These are phyloP conservation scores for Zymoseptoria crescenta DNA, from an alignment of 2,329 filamentous ascomycete species.

Conservation along the genomic window DNA sequence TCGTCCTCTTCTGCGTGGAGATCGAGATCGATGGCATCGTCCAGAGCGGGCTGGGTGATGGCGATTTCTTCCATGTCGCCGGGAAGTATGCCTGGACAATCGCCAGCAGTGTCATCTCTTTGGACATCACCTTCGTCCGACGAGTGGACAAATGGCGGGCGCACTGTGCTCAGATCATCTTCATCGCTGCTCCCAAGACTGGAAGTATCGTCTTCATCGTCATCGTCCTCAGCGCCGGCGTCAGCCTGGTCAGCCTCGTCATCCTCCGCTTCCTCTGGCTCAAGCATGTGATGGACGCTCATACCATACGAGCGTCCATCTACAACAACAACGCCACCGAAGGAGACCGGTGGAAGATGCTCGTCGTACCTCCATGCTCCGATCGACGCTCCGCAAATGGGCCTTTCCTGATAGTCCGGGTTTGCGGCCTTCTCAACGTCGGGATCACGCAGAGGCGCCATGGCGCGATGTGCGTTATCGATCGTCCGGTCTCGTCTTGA, in stretches of 20 bases:
- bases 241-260: slow-evolving; percentile 39
- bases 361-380: slow-evolving; percentile 80
- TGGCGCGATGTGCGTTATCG: slow-evolving; percentile 19
- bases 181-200: slow-evolving; percentile 40
- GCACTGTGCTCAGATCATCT: slow-evolving; percentile 40
- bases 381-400: slow-evolving; percentile 82
- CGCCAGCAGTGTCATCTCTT: slow-evolving; percentile 39
- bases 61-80: slow-evolving; percentile 69
- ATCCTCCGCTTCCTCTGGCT: slow-evolving; percentile 51
- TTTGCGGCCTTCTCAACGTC: slow-evolving; percentile 46
- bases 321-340: slow-evolving; percentile 78
- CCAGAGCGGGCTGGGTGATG: slow-evolving; percentile 84
- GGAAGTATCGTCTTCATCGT: slow-evolving; percentile 24
- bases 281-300: slow-evolving; percentile 95
- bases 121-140: slow-evolving; percentile 16
- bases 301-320: slow-evolving; percentile 83
- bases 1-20: slow-evolving; percentile 78
- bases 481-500: slow-evolving; percentile 30
- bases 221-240: slow-evolving; percentile 33
- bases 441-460: slow-evolving; percentile 18
- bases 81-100: slow-evolving; percentile 69
- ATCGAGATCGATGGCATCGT: slow-evolving; percentile 58
- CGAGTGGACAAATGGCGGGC: slow-evolving; percentile 21
- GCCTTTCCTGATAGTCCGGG: slow-evolving; percentile 67
- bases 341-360: slow-evolving; percentile 83